Evolutionary conservation across 2,329 filamentous ascomycete species (phyloP), one percentile per base, ranked within the genome.

Genomic region (Aspergillus phoenicis): DNA sequence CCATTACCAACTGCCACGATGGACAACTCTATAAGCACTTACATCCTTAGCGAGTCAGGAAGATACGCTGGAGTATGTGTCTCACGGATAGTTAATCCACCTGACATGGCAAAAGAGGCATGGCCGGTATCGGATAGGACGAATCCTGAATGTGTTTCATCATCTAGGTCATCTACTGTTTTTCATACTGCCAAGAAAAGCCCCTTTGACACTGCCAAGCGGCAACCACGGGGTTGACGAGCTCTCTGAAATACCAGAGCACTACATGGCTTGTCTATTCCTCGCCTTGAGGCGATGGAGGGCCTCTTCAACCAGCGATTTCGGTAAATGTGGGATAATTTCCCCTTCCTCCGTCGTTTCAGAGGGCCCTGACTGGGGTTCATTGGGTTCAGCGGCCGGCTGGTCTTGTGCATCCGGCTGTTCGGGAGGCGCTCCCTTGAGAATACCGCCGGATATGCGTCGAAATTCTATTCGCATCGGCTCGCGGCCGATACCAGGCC

Each of bases 401-500:
- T 52, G 38, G 8, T 51, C 57, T 47, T 66, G 62, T 3, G 52
- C 22, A 8, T 62, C 60, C 6, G 63, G 52, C 8, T 55, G 51
- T n/a, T 64, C 60, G 2, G 55, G 45, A 33, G 60, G 49, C 6
- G 60, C 66, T 22, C 62, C 66, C 53, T 75, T 71, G 2, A 78
- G 64, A 17, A 68, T 71, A 17, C 73, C 75, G 1, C 76, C 77
- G 2, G 73, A 70, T 56, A 78, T 64, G 20, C 76, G 73, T 28
- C 64, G 67, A 47, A 78, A 79, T 54, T 74, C 70, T 28, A 77
- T 81, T 61, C 76, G 81, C 66, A 85, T 85, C 26, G 81, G 83
- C n/a, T 80, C 83, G 64, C 84, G 71, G 47, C 69, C 85, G 75
- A 95, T 85, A 1, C 89, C 90, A 0, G 88, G 88, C 92, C 93